phyloP scores from a whole-genome alignment of 768 basidiomycete species.

The Pulveroboletus sp. region DNA sequence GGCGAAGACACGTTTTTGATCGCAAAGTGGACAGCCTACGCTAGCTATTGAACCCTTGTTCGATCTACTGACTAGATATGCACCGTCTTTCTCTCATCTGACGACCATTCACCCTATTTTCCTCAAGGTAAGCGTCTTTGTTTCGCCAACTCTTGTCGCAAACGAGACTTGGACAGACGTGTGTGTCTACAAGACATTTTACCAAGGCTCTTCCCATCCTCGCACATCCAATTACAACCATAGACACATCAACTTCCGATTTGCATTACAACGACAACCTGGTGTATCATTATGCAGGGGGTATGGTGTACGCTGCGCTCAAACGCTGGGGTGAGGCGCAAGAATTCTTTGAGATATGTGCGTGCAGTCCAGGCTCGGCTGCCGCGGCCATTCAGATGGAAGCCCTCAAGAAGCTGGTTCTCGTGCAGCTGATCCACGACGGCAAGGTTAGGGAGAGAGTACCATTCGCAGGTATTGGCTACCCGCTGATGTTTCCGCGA shows the following conservation, averaged over 20 bases:
- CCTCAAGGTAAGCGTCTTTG: conserved; percentile 43
- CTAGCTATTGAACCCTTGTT: conserved; percentile 55
- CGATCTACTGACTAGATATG: conserved; percentile 58
- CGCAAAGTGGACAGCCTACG: conserved; percentile 33
- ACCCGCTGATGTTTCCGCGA: not conserved
- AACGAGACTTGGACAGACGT: conserved; percentile 40
- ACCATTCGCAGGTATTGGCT: too few species aligned
- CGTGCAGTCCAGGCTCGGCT: conserved; percentile 52
- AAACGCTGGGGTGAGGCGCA: conserved; percentile 66
- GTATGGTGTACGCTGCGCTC: conserved; percentile 58
- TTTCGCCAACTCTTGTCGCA: not conserved
- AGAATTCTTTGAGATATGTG: conserved; percentile 77
- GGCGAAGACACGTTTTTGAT: conserved; percentile 1
- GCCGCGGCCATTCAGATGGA: conserved; percentile 76
- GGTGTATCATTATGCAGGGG: conserved; percentile 80
- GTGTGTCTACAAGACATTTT: conserved; percentile 52
- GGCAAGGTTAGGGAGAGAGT: conserved; percentile 50
- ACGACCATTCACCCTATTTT: conserved; percentile 71
- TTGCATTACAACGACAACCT: conserved; percentile 76
- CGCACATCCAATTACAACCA: conserved; percentile 54
- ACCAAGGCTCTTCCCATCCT: conserved; percentile 58
- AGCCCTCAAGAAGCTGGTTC: conserved; percentile 76
- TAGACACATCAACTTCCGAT: conserved; percentile 58
- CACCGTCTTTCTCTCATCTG: conserved; percentile 51
- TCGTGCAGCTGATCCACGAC: conserved; percentile 73